Evolutionary conservation across 495 filamentous ascomycete species (phyloP), one percentile per base, ranked within the genome.

Genomic region (Hypomontagnella submonticulosa): DNA sequence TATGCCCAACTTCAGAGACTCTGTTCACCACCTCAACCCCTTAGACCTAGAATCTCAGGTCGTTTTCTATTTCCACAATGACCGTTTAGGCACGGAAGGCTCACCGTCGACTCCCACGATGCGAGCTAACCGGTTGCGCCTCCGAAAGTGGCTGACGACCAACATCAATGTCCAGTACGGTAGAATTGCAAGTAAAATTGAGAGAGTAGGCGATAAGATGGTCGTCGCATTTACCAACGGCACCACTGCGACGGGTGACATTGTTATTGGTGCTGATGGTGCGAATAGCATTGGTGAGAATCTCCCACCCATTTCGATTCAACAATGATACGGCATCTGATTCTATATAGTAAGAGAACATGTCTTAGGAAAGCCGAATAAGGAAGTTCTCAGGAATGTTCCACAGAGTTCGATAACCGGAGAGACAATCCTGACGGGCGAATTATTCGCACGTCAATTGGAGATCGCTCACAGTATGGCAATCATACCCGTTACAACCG

Each of bases 201-300:
- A 71, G 53, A 53, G 76, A 5, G 66, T 53, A 11, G 52, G 63
- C 13, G 52, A 61, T 8, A 63, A 59, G 19, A 69, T 74, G 47
- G 41, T 69, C 2, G 67, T 71, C 18, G 51, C 66, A 37, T 73
- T 73, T 20, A 63, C 42, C 20, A 69, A 73, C 32, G 71, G 71
- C 16, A 62, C 56, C 5, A 62, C 59, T 5, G 65, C 62, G 1
- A 63, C 51, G 1, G 68, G 69, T 30, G 71, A 73, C 47, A 38
- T 73, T 18, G 57, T 75, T 30, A 53, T 71, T n/a, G 67, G 70
- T 38, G 71, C 71, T 38, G 73, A 73, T 44, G 70, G 67, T 13
- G 64, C 80, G 18, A 77, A 80, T 50, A 80, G 76, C 32, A 70
- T 67, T 12, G 61, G 68, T 71, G 61, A 53, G 63, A 16, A 10